phyloP scores from a whole-genome alignment of 2,329 filamentous ascomycete species.

The Claviceps capensis region DNA sequence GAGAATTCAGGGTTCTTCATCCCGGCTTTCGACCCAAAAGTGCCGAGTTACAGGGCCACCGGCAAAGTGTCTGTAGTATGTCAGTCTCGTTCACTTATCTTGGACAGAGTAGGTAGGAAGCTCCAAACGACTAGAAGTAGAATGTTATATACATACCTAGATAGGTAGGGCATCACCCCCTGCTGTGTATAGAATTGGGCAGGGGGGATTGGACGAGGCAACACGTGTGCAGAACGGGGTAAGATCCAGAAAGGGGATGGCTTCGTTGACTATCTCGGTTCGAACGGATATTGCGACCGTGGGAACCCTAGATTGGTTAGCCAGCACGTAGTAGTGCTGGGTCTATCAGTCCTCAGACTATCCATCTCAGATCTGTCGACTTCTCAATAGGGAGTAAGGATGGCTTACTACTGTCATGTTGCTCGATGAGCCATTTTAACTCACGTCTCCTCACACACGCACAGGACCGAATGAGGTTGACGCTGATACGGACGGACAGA shows the following conservation, averaged over 20 bases:
- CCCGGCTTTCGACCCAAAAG: background rate
- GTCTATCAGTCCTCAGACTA: background rate
- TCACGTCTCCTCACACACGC: background rate
- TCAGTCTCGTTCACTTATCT: background rate
- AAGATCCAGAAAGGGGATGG: background rate
- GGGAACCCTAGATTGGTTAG: background rate
- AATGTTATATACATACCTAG: background rate
- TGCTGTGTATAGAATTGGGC: background rate
- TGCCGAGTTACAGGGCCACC: background rate
- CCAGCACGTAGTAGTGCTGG: background rate
- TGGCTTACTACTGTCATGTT: background rate
- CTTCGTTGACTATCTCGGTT: background rate
- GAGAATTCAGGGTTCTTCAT: background rate
- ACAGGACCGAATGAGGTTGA: background rate
- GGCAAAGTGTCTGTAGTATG: background rate
- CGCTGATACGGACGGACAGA: background rate
- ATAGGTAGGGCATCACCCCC: background rate
- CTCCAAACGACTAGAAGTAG: background rate
- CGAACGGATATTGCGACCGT: background rate
- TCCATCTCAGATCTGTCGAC: background rate
- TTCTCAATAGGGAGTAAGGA: background rate
- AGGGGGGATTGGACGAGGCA: background rate
- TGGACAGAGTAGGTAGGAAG: background rate
- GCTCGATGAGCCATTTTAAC: background rate
- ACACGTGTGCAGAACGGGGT: background rate